Evolutionary conservation across 352 stramenopile genomes (phyloP).

Genomic region (Blastocystis sp.): DNA sequence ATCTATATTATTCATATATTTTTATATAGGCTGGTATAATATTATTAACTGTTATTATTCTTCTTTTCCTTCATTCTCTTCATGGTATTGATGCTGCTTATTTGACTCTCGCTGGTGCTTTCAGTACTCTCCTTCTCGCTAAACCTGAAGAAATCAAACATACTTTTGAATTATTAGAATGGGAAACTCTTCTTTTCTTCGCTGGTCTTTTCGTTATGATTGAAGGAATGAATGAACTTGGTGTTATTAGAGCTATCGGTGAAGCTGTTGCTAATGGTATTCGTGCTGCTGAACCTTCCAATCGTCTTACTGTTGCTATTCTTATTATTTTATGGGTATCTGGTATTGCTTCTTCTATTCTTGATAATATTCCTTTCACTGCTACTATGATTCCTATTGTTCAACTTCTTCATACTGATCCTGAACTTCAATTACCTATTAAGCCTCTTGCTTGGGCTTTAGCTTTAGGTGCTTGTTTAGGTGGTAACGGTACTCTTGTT

Average conservation of each 20-base stretch:
- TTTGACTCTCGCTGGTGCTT: slow-evolving; percentile 46
- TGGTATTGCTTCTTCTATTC: slow-evolving; percentile 39
- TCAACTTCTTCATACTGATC: slow-evolving; percentile 42
- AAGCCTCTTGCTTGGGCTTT: slow-evolving; percentile 46
- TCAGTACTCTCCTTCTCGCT: slow-evolving; percentile 46
- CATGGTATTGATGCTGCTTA: slow-evolving; percentile 49
- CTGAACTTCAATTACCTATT: slow-evolving; percentile 43
- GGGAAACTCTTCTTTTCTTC: slow-evolving; percentile 49
- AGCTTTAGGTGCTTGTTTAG: slow-evolving; percentile 46
- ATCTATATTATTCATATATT: slow-evolving; percentile 25
- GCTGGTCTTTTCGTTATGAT: slow-evolving; percentile 48
- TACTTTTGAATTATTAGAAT: slow-evolving; percentile 45
- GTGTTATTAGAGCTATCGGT: slow-evolving; percentile 45
- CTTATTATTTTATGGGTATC: slow-evolving; percentile 48
- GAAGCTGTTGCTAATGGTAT: slow-evolving; percentile 42
- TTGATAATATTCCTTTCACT: slow-evolving; percentile 46
- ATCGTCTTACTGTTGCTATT: slow-evolving; percentile 44
- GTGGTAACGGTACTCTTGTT: slow-evolving; percentile 48
- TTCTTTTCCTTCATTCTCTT: slow-evolving; percentile 49
- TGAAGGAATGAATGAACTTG: slow-evolving; percentile 46
- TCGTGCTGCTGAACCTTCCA: slow-evolving; percentile 38
- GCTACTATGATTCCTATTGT: slow-evolving; percentile 49
- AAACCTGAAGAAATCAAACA: slow-evolving; percentile 48
- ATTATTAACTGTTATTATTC: slow-evolving; percentile 44
- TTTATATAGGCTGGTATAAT: slow-evolving; percentile 26